These are phyloP conservation scores for Canna indica DNA, from an alignment of 176 grass and related monocot genomes.

Conservation along the genomic window DNA sequence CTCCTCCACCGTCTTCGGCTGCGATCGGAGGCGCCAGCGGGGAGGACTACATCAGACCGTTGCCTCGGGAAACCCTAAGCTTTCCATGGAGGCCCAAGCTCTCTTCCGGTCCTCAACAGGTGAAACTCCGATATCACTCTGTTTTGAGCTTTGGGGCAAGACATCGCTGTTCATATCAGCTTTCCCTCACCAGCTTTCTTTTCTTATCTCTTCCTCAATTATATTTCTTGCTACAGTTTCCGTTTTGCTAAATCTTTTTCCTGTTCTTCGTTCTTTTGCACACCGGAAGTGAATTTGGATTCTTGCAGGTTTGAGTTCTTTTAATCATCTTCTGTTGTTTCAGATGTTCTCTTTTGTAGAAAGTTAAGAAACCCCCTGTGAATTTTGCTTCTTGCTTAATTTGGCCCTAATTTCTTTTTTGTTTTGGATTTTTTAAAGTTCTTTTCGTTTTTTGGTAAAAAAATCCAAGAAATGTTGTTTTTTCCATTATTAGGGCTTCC, in stretches of 20 bases:
- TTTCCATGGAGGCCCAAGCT: slow-evolving; percentile 29
- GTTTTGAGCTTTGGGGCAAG: neutral
- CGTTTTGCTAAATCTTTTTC: neutral
- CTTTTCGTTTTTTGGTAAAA: too few relatives aligned
- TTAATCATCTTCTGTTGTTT: too few relatives aligned
- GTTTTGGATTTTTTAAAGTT: too few relatives aligned
- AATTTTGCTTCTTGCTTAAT: too few relatives aligned
- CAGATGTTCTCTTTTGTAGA: too few relatives aligned
- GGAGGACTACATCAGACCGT: slow-evolving; percentile 50
- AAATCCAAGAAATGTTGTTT: too few relatives aligned
- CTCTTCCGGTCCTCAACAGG: slow-evolving; percentile 48
- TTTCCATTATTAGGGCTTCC: neutral
- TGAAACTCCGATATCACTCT: slow-evolving; percentile 4
- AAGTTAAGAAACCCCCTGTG: too few relatives aligned
- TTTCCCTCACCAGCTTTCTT: neutral
- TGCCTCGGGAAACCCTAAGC: slow-evolving; percentile 34
- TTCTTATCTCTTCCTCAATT: neutral
- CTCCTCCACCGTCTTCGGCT: slow-evolving; percentile 1
- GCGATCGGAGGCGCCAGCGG: slow-evolving; percentile 24
- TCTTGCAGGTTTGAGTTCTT: too few relatives aligned
- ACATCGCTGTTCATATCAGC: neutral
- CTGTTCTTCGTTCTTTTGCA: neutral
- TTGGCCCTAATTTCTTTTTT: too few relatives aligned
- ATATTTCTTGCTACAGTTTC: neutral
- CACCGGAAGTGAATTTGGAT: neutral